Evolutionary conservation across 106 monocot genomes (phyloP), one percentile per base, ranked within the genome.

Genomic region (Platanthera zijinensis): DNA sequence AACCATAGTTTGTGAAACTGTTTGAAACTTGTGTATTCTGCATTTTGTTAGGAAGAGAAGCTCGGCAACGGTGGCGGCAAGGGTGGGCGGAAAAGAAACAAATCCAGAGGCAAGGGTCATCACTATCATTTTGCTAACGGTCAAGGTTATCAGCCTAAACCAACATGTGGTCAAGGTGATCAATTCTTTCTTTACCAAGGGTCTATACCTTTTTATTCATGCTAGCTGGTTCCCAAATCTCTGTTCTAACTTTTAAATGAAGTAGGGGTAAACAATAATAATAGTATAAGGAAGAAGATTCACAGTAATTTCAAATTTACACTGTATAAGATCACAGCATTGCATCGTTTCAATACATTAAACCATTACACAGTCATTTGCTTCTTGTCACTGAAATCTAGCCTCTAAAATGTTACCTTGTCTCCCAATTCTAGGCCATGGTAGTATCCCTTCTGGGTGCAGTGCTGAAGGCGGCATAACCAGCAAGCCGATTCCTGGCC

Each of bases 401-500:
- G 0, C n/a, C 57, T 17, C 6, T 59, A 59, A 59, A 59, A 7
- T 14, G 13, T 18, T 21, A 6, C 8, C 51, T 49, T 72, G 22
- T 51, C 51, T 7, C 3, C 19, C 10, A 22, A 50, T 72, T 50
- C 39, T 51, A 85, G 87, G 83, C 18, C 75, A 74, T 77, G 75
- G 72, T 30, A 19, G 49, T 19, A 8, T 45, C 59, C 52, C 47
- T 30, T 57, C 69, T 1, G 21, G 75, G 39, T 78, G 66, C 0
- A 22, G 48, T 7, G 32, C 10, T 39, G 80, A 73, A 73, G 59
- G 28, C 22, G 59, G 28, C 22, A 0, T 45, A 39, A 78, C 12
- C 82, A 72, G 5, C 21, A 86, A 85, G 52, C 76, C 86, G 6
- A n/a, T 77, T 59, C 50, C 79, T 19, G 84, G 84, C 7, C 92